Conservation (phyloP, 1,284 basidiomycete genomes). For the Volvariella volvacea region DNA sequence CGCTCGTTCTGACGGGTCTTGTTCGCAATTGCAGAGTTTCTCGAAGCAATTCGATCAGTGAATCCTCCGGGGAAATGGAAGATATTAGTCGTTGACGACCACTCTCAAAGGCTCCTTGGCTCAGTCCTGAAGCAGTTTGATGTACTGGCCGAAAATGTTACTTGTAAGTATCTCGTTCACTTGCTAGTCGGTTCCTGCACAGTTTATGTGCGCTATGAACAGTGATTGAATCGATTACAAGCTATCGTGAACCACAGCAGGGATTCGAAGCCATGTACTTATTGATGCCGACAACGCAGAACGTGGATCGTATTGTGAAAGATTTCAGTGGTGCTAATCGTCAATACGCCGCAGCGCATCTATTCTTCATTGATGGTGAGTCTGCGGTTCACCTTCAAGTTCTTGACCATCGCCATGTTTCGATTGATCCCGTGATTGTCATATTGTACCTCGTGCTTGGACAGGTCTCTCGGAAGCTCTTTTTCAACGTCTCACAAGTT, state of each 20-base stretch:
- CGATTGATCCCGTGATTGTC: not conserved
- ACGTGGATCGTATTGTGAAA: constrained; percentile 85
- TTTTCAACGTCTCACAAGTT: constrained; percentile 67
- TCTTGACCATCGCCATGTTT: constrained; percentile 1
- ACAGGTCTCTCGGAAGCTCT: constrained; percentile 69
- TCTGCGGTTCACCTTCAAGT: constrained; percentile 9
- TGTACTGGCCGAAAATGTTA: constrained; percentile 90
- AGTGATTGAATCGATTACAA: constrained; percentile 79
- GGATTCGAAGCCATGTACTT: constrained; percentile 89
- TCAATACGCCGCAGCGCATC: constrained; percentile 84
- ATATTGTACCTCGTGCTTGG: constrained; percentile 6
- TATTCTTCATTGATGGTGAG: constrained; percentile 94
- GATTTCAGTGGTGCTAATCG: constrained; percentile 68
- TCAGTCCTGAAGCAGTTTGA: constrained; percentile 91
- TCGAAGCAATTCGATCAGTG: constrained; percentile 76
- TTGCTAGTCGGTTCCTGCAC: not conserved
- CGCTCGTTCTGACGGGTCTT: not conserved
- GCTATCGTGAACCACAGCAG: constrained; percentile 69
- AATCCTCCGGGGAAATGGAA: constrained; percentile 88
- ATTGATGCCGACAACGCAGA: constrained; percentile 91
- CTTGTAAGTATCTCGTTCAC: constrained; percentile 51
- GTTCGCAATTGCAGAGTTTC: constrained; percentile 48
- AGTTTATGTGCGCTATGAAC: constrained; percentile 6
- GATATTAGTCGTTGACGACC: constrained; percentile 92
- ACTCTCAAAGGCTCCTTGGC: constrained; percentile 80